phyloP scores from a whole-genome alignment of 129 eudicot species.

The Rutidosis leptorrhynchoides region DNA sequence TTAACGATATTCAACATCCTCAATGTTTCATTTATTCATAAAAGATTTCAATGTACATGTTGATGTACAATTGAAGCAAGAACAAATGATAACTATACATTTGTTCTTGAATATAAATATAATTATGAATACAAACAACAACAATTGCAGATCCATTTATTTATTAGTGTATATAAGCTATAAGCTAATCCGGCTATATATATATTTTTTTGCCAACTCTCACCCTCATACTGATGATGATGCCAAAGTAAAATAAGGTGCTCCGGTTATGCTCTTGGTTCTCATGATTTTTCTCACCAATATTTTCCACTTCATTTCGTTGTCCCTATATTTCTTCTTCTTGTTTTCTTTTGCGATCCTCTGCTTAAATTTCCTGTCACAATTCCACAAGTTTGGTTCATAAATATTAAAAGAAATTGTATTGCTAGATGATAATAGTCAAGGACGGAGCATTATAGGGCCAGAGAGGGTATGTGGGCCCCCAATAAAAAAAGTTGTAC shows the following conservation, averaged over 20 bases:
- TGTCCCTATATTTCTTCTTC: conserved; percentile 56
- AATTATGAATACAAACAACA: conserved; percentile 11
- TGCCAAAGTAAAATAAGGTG: conserved; percentile 71
- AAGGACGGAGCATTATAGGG: too few relatives aligned
- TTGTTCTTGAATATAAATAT: conserved; percentile 7
- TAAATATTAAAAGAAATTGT: not conserved
- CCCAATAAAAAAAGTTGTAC: too few relatives aligned
- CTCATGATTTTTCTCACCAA: conserved; percentile 81
- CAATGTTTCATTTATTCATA: conserved; percentile 24
- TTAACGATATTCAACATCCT: not conserved
- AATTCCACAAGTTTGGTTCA: not conserved
- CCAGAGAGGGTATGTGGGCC: too few relatives aligned
- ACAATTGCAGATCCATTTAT: conserved; percentile 9
- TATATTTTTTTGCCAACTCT: conserved; percentile 13
- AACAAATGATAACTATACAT: conserved; percentile 1
- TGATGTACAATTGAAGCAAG: conserved; percentile 20
- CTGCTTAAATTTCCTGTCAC: conserved; percentile 56
- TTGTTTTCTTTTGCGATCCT: conserved; percentile 31
- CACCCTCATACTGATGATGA: conserved; percentile 28
- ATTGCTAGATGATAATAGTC: too few relatives aligned
- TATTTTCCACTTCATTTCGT: conserved; percentile 78
- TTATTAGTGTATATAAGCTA: too few relatives aligned
- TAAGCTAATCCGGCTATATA: not conserved
- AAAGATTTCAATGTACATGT: conserved; percentile 14
- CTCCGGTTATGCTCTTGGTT: conserved; percentile 82